Conservation (phyloP, 371 early-diverging fungal species). For the Gilbertella persicaria region DNA sequence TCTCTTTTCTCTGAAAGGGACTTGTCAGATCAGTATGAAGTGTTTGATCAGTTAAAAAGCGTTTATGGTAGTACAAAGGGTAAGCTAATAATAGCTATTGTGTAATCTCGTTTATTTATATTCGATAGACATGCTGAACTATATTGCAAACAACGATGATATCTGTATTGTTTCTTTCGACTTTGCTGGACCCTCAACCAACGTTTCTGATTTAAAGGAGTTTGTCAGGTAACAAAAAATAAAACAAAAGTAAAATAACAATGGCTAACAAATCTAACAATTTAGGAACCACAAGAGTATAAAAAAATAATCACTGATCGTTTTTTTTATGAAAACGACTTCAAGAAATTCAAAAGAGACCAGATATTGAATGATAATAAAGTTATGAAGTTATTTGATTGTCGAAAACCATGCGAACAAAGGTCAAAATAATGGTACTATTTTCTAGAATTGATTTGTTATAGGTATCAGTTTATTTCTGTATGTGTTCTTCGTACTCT, state of each 20-base stretch:
- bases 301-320: conserved; percentile 3
- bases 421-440: conserved; percentile 6
- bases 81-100: no score
- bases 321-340: conserved; percentile 12
- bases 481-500: neutral
- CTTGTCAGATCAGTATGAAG: conserved; percentile 5
- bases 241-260: conserved; percentile 13
- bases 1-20: conserved; percentile 4
- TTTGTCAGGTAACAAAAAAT: conserved; percentile 20
- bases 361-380: conserved; percentile 12
- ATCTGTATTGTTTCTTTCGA: conserved; percentile 15
- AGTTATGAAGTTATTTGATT: conserved; percentile 13
- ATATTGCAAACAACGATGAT: conserved; percentile 13
- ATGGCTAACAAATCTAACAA: conserved; percentile 14
- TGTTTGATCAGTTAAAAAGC: neutral
- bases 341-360: conserved; percentile 14
- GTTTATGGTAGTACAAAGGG: no score
- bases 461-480: neutral
- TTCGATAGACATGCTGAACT: conserved; percentile 8
- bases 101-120: no score
- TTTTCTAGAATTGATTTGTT: neutral
- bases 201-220: conserved; percentile 14
- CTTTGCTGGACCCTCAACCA: conserved; percentile 16
- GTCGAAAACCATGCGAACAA: conserved; percentile 14
- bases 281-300: conserved; percentile 11